Conservation (phyloP, 352 stramenopile genomes). For the Globisporangium orthogonon region DNA sequence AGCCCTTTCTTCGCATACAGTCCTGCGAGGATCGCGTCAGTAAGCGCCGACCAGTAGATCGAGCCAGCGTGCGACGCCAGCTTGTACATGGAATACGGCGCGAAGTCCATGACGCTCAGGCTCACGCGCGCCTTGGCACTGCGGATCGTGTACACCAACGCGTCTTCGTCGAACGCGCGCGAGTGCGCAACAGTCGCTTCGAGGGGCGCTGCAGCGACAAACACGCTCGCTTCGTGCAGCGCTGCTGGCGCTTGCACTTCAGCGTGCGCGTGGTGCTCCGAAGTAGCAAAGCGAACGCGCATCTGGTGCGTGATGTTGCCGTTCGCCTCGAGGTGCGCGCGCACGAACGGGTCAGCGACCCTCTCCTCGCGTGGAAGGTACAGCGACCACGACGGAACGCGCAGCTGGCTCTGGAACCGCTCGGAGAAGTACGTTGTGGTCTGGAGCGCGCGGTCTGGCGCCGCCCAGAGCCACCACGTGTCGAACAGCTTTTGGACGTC, state of each 20-base stretch:
- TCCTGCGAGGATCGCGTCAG: constrained; percentile 44
- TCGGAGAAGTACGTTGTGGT: constrained; percentile 50
- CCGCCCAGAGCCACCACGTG: constrained; percentile 64
- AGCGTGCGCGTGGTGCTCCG: neutral
- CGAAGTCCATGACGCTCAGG: constrained; percentile 84
- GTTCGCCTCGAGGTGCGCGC: constrained; percentile 27
- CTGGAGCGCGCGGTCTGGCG: constrained; percentile 12
- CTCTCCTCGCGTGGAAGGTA: constrained; percentile 29
- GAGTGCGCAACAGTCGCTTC: constrained; percentile 46
- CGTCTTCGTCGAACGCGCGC: constrained; percentile 61
- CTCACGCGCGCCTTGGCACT: constrained; percentile 42
- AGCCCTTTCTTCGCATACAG: constrained; percentile 53
- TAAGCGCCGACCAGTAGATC: constrained; percentile 64
- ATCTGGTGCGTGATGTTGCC: constrained; percentile 56
- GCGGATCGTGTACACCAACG: constrained; percentile 67
- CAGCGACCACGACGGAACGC: constrained; percentile 57
- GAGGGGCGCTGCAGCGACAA: constrained; percentile 54
- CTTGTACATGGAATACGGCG: constrained; percentile 58
- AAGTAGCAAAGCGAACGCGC: constrained; percentile 14
- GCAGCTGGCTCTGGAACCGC: constrained; percentile 43
- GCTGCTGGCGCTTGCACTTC: constrained; percentile 5
- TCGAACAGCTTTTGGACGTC: constrained; percentile 66
- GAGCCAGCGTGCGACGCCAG: constrained; percentile 29
- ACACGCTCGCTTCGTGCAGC: constrained; percentile 18
- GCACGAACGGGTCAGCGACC: constrained; percentile 40